Evolutionary conservation across 2,329 filamentous ascomycete species (phyloP).

Genomic region (Calonectria hawksworthii): DNA sequence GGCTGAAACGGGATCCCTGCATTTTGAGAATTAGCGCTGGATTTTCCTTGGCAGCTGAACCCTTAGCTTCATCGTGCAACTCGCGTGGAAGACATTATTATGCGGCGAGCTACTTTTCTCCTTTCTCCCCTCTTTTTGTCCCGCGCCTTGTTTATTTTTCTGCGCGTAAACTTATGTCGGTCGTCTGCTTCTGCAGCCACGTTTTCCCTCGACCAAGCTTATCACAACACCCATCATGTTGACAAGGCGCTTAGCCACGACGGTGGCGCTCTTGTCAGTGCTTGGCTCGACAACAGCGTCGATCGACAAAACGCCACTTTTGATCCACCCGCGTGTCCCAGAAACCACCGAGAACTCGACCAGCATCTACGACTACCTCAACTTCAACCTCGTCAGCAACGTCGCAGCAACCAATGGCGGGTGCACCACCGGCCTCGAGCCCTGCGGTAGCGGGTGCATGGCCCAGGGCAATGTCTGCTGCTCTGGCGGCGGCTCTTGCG

Average conservation of each 20-base stretch:
- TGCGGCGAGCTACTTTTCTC: neutral
- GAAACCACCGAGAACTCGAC: neutral
- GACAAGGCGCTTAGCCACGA: neutral
- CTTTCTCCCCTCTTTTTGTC: neutral
- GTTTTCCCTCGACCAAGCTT: neutral
- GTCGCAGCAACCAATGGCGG: neutral
- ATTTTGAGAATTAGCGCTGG: neutral
- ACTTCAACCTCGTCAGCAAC: neutral
- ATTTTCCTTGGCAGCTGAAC: constrained; percentile 1
- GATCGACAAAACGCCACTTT: neutral
- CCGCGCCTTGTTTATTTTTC: neutral
- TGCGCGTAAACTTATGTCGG: neutral
- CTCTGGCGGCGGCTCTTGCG: neutral
- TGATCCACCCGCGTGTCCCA: neutral
- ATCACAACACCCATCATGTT: neutral
- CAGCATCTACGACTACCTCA: neutral
- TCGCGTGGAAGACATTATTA: neutral
- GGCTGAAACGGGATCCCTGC: constrained; percentile 4
- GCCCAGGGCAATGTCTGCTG: constrained; percentile 8
- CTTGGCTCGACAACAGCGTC: neutral
- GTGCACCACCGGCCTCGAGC: neutral
- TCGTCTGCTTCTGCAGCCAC: neutral
- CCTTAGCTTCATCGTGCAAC: neutral
- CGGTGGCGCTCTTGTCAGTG: neutral
- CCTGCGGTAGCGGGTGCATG: neutral